Base-by-base conservation (phyloP, 768 basidiomycete genomes). In the Auricularia auricula-judae region DNA sequence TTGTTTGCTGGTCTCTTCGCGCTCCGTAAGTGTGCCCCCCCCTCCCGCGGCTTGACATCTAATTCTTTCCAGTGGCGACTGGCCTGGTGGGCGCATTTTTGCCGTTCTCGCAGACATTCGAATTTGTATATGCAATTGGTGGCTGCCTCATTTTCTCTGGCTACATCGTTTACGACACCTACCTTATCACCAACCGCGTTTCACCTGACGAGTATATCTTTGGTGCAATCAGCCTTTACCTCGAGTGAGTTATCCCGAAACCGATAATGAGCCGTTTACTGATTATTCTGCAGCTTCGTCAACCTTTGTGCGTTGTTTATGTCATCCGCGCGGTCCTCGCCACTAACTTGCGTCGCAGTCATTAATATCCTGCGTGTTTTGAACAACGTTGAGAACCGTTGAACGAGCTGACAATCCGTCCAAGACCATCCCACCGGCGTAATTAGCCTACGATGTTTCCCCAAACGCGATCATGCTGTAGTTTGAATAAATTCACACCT, bases 201-300 rank as follows among this genome's bases (percentile, higher is more conserved):
- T 91, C 89, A 1, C 92, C 93, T 3, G 97, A 99, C 68, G 97
- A 99, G 74, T 93, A 84, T 74, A 93, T 97, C 68, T 78, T 97
- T 78, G 96, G 87, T 42, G 82, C 92, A 18, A 88, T 98, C 71
- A 88, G 86, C 68, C 84, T 98, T n/a, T 98, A 98, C 76, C 86
- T 98, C 64, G 96, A 98, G 85, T 89, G 76, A 69, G 86, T 86
- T 66, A 4, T 18, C 8, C 43, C 4, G 59, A 54, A 21, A 59
- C 33, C 62, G 42, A 3, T 62, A 3, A 35, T 54, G 58, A 51
- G 3, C 64, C 69, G 36, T 36, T 54, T 61, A 69, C 66, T 75
- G 39, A 70, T 67, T 11, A 10, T 61, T 62, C 65, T 29, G 16
- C 67, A 91, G 89, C 71, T 91, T 93, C 74, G 81, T 93, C 76